Evolutionary conservation across 2,329 filamentous ascomycete genomes (phyloP).

Genomic region (Epicoccum sorghinum): DNA sequence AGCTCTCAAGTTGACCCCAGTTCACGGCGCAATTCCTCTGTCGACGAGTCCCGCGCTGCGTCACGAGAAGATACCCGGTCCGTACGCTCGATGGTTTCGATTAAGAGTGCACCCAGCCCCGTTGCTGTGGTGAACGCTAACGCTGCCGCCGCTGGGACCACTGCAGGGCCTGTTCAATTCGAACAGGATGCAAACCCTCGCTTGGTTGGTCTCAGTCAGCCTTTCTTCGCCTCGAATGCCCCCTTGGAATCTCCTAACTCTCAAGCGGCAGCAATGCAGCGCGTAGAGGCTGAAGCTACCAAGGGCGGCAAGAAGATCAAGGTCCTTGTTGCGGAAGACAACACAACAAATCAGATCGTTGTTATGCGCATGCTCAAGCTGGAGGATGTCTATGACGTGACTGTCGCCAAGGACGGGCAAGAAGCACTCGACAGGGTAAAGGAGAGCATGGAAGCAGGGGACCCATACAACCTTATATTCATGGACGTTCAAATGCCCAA

Average conservation of each 20-base stretch:
- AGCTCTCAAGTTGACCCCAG: slow-evolving; percentile 41
- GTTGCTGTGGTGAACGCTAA: slow-evolving; percentile 21
- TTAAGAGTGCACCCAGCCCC: slow-evolving; percentile 29
- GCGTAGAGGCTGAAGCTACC: slow-evolving; percentile 66
- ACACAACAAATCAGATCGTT: slow-evolving; percentile 57
- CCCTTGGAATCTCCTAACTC: slow-evolving; percentile 61
- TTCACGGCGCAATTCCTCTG: slow-evolving; percentile 34
- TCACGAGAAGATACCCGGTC: slow-evolving; percentile 42
- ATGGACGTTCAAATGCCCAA: slow-evolving; percentile 98
- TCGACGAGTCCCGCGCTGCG: slow-evolving; percentile 31
- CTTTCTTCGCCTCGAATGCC: slow-evolving; percentile 69
- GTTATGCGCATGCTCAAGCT: slow-evolving; percentile 72
- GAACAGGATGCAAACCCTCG: slow-evolving; percentile 74
- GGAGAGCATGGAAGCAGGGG: slow-evolving; percentile 74
- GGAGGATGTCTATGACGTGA: slow-evolving; percentile 84
- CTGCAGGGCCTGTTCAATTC: slow-evolving; percentile 48
- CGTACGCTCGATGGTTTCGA: slow-evolving; percentile 40
- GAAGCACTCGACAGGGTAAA: slow-evolving; percentile 88
- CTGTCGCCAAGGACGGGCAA: slow-evolving; percentile 75
- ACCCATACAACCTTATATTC: slow-evolving; percentile 84
- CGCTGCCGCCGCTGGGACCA: slow-evolving; percentile 18
- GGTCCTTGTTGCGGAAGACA: slow-evolving; percentile 85
- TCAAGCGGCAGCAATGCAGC: slow-evolving; percentile 70
- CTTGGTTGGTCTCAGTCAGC: slow-evolving; percentile 79
- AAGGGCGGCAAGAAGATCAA: slow-evolving; percentile 67